Percentiles rank a stretch among this genome's conserved stretches.
phyloP scores from a whole-genome alignment of 2,329 filamentous ascomycete species.

The Diplodia scrobiculata region DNA sequence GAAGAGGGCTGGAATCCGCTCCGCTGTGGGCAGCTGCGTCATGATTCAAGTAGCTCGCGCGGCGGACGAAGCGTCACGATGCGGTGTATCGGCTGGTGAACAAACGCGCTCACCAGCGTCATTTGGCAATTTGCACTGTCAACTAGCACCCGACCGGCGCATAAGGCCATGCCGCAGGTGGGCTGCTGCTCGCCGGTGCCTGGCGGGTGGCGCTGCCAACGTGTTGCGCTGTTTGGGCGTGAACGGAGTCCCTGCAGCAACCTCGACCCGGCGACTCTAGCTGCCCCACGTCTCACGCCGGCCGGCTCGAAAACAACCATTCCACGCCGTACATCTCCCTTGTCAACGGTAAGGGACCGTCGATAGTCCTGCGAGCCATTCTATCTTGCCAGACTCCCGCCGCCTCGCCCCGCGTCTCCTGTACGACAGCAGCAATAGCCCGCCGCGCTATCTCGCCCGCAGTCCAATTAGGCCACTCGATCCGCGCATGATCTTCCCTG shows the following conservation, averaged over 20 bases:
- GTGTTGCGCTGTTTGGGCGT: conserved; percentile 24
- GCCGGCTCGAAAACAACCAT: conserved; percentile 23
- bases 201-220: conserved; percentile 19
- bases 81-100: conserved; percentile 8
- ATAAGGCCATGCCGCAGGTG: conserved; percentile 9
- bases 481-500: conserved; percentile 28
- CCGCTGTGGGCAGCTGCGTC: conserved; percentile 6
- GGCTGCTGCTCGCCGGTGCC: conserved; percentile 12
- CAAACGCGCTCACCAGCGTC: neutral
- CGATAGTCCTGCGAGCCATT: conserved; percentile 6
- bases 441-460: conserved; percentile 19
- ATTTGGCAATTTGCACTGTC: neutral
- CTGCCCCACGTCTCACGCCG: conserved; percentile 28
- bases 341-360: conserved; percentile 9
- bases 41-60: conserved; percentile 23
- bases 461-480: conserved; percentile 24
- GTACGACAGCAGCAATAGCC: conserved; percentile 5
- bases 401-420: conserved; percentile 8
- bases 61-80: conserved; percentile 13
- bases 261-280: conserved; percentile 22
- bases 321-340: conserved; percentile 26
- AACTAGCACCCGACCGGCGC: conserved; percentile 4
- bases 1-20: conserved; percentile 1
- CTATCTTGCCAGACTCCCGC: conserved; percentile 10
- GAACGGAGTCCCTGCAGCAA: conserved; percentile 27